Evolutionary conservation across 345 rosid genomes (phyloP).

Genomic region (Rhodamnia rubescens): DNA sequence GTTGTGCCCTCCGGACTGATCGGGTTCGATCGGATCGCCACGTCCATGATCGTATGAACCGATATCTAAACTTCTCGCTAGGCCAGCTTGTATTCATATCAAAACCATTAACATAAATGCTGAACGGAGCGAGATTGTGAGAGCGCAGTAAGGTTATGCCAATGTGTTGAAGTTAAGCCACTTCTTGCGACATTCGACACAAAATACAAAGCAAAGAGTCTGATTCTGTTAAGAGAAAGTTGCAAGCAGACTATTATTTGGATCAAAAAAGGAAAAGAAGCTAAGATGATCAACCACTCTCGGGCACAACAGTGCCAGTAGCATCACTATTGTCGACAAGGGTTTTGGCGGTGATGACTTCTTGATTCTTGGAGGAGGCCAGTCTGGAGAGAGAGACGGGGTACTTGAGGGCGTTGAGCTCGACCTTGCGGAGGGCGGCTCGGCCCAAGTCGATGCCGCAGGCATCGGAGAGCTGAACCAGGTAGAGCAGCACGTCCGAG

Average conservation of each 20-base stretch:
- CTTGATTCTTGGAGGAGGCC: not conserved
- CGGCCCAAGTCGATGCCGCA: constrained; percentile 76
- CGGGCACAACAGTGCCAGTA: not conserved
- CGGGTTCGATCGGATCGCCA: not conserved
- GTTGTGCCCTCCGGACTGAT: not conserved
- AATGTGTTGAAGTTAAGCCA: not conserved
- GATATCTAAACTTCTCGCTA: not conserved
- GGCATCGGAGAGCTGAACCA: constrained; percentile 73
- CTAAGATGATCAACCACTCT: not conserved
- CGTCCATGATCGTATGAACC: not conserved
- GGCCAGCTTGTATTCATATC: not conserved
- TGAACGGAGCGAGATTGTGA: not conserved
- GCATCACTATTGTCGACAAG: not conserved
- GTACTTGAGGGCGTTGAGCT: constrained; percentile 80
- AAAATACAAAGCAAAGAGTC: not conserved
- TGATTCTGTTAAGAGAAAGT: not conserved
- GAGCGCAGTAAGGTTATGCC: not conserved
- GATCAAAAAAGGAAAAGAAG: not conserved
- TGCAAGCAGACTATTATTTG: not conserved
- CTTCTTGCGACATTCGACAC: not conserved
- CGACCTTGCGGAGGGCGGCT: constrained; percentile 70
- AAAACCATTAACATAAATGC: not conserved
- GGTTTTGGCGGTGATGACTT: not conserved
- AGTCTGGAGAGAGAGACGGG: constrained; percentile 26
- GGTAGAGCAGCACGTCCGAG: constrained; percentile 83